Conservation (phyloP, 2,329 filamentous ascomycete species). For the Fulvia fulva region DNA sequence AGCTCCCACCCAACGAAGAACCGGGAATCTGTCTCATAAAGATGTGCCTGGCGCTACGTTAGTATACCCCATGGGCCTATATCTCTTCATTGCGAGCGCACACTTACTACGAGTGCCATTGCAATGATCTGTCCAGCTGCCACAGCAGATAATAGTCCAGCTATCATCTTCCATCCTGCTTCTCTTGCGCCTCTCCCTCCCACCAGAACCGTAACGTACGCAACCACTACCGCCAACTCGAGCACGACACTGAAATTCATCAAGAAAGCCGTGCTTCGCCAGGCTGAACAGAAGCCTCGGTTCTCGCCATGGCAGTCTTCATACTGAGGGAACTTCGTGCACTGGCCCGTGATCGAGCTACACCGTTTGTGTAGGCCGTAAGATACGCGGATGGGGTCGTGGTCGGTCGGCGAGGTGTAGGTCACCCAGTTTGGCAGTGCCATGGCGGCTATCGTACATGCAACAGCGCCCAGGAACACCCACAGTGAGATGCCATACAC, state of each 20-base stretch:
- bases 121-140: slow-evolving; percentile 68
- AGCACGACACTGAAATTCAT: slow-evolving; percentile 81
- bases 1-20: slow-evolving; percentile 81
- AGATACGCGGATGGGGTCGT: slow-evolving; percentile 55
- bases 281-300: slow-evolving; percentile 83
- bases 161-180: slow-evolving; percentile 75
- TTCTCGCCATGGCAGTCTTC: slow-evolving; percentile 64
- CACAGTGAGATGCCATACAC: slow-evolving; percentile 49
- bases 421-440: slow-evolving; percentile 67
- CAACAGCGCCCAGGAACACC: slow-evolving; percentile 55
- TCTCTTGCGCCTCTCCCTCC: slow-evolving; percentile 78
- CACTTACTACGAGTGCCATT: slow-evolving; percentile 76
- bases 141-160: slow-evolving; percentile 61
- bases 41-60: slow-evolving; percentile 21
- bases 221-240: slow-evolving; percentile 74
- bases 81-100: too few relatives aligned
- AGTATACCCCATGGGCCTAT: too few relatives aligned
- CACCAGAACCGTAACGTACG: slow-evolving; percentile 70
- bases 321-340: slow-evolving; percentile 63
- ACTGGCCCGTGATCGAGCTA: slow-evolving; percentile 62
- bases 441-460: slow-evolving; percentile 67
- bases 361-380: slow-evolving; percentile 81
- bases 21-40: slow-evolving; percentile 77
- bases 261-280: slow-evolving; percentile 82
- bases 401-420: slow-evolving; percentile 40